phyloP scores from a whole-genome alignment of 169 alveolate genomes.

The Cryptosporidium sp. region DNA sequence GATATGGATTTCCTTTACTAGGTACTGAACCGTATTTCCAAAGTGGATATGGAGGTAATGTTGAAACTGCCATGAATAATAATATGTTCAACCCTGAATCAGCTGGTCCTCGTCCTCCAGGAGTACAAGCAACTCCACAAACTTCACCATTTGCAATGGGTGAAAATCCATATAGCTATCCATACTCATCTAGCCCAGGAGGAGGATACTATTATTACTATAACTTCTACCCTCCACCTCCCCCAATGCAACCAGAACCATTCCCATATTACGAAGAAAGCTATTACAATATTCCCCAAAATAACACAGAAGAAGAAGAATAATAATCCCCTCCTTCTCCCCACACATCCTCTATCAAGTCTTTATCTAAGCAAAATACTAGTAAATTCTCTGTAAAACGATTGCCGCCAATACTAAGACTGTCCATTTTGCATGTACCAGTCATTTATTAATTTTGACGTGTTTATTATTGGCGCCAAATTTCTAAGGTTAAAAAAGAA shows the following conservation, averaged over 20 bases:
- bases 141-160: conserved; percentile 55
- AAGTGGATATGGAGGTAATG: conserved; percentile 80
- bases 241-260: not conserved
- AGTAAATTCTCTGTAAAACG: not conserved
- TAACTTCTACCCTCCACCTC: not conserved
- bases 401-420: not conserved
- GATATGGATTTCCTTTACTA: conserved; percentile 79
- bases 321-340: not conserved
- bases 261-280: conserved; percentile 7
- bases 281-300: not conserved
- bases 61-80: conserved; percentile 72
- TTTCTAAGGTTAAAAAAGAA: no score
- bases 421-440: not conserved
- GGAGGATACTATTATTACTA: conserved; percentile 70
- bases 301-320: not conserved
- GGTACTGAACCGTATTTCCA: conserved; percentile 81
- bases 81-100: conserved; percentile 74
- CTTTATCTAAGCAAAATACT: no score
- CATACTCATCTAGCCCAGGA: conserved; percentile 71
- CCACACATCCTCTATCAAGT: not conserved
- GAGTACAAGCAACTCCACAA: conserved; percentile 64
- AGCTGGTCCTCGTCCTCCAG: conserved; percentile 71
- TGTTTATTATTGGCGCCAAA: not conserved
- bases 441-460: not conserved
- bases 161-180: conserved; percentile 67